Base-by-base conservation (phyloP, 2,329 filamentous ascomycete genomes). In the Phaeoacremonium minimum region DNA sequence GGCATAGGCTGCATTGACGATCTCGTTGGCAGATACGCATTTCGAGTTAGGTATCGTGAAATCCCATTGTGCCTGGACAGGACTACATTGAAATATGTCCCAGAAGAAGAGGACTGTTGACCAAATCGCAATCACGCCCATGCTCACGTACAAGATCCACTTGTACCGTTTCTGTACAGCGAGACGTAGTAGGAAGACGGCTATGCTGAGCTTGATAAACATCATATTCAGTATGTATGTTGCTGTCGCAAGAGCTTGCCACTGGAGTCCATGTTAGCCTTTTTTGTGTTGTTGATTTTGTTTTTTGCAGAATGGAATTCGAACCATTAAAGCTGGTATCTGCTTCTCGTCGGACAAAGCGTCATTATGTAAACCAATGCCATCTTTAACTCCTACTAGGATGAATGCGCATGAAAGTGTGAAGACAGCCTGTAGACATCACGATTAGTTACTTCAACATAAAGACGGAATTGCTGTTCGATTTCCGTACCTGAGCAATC, bases 201-300 rank as follows among this genome's bases (percentile, higher is more conserved):
- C 68, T 33, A 77, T 75, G 53, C 73, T 73, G 34, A 76, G 53
- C 53, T 77, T 77, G 53, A 75, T 67, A 41, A 77, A 67, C 62
- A 75, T 67, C 71, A 77, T 77, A 42, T 73, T 63, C 8, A 67
- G 43, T 30, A 76, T 56, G 37, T 75, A 75, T 3, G 65, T 66
- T 6, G 63, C 67, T 1, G 71, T 70, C 9, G 69, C 67, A 18
- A 75, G 46, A 16, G 71, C 67, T 58, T 75, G 72, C 56, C 65
- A 75, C 63, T 73, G 28, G 20, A 32, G 15, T 15, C 30, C 29
- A 6, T 33, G 22, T n/a, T n/a, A n/a, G n/a, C n/a, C n/a, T n/a
- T n/a, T n/a, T n/a, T n/a, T n/a, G n/a, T n/a, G n/a, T n/a, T n/a
- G n/a, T n/a, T n/a, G n/a, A n/a, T n/a, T n/a, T n/a, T n/a, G n/a